A percentile compares a stretch with the other conserved stretches of the same genome.
These are phyloP conservation scores for Penstemon eatonii DNA, from an alignment of 257 asterid species.

Conservation along the genomic window DNA sequence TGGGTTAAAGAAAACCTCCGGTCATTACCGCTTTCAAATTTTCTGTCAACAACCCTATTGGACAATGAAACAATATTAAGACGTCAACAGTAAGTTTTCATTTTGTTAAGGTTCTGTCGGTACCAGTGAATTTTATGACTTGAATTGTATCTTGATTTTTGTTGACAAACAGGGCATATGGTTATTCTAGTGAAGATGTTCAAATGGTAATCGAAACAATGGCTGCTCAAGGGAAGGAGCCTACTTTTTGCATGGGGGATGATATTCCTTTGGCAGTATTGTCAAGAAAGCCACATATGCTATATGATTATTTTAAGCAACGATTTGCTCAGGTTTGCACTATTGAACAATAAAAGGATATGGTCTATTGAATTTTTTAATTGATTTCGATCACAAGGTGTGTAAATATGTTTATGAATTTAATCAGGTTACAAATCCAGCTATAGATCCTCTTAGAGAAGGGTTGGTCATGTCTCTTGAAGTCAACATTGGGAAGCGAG, in stretches of 20 bases:
- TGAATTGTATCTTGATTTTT: slow-evolving; percentile 25
- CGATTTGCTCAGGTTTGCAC: slow-evolving; percentile 91
- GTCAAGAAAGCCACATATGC: slow-evolving; percentile 85
- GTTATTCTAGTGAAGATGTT: slow-evolving; percentile 99
- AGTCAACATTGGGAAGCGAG: slow-evolving; percentile 93
- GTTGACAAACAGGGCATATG: slow-evolving; percentile 70
- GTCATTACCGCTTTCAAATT: slow-evolving; percentile 65
- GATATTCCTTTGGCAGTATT: slow-evolving; percentile 95
- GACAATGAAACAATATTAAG: slow-evolving; percentile 83
- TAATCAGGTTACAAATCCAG: slow-evolving; percentile 94
- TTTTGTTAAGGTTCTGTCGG: neutral
- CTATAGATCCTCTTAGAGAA: slow-evolving; percentile 98
- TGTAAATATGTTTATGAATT: slow-evolving; percentile 19
- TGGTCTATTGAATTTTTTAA: slow-evolving; percentile 2
- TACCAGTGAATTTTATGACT: slow-evolving; percentile 10
- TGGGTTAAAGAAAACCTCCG: slow-evolving; percentile 90
- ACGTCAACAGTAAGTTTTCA: slow-evolving; percentile 85
- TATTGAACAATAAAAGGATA: slow-evolving; percentile 15
- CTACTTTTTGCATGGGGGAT: slow-evolving; percentile 99
- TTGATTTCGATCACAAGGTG: slow-evolving; percentile 23
- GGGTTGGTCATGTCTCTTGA: slow-evolving; percentile 99
- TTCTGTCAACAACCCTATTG: slow-evolving; percentile 62
- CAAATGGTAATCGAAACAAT: slow-evolving; percentile 98
- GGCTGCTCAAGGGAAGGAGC: slow-evolving; percentile 99
- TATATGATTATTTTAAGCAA: slow-evolving; percentile 94